Percentiles rank a stretch among this genome's conserved stretches.
These are phyloP conservation scores for Lagerstroemia speciosa DNA, from an alignment of 345 rosid species.

Conservation along the genomic window DNA sequence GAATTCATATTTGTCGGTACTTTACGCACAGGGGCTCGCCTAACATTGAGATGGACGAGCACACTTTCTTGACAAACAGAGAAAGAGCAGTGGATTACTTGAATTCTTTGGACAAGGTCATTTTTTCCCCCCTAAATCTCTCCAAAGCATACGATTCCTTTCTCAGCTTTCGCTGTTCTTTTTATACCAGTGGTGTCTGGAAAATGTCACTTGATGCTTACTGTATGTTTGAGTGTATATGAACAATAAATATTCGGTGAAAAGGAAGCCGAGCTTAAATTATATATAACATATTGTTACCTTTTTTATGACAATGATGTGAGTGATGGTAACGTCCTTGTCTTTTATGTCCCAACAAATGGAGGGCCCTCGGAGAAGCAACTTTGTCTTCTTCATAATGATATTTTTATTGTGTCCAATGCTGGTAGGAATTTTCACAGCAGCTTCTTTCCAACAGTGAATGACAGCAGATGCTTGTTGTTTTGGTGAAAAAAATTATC, in stretches of 20 bases:
- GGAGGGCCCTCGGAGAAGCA: conserved; percentile 18
- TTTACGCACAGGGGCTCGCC: conserved; percentile 67
- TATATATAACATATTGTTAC: not conserved
- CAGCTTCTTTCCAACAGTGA: conserved; percentile 6
- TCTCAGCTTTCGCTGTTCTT: no score
- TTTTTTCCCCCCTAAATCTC: not conserved
- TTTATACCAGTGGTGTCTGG: no score
- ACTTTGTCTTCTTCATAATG: conserved; percentile 15
- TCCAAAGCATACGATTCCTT: not conserved
- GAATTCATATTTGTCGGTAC: not conserved
- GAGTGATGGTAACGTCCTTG: conserved; percentile 16
- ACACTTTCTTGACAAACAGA: conserved; percentile 88
- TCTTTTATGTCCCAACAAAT: conserved; percentile 14
- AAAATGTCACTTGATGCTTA: no score
- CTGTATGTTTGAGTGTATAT: not conserved
- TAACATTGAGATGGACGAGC: conserved; percentile 97
- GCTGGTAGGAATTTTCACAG: conserved; percentile 3
- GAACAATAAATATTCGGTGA: not conserved
- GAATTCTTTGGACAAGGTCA: conserved; percentile 86
- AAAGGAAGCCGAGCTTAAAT: not conserved
- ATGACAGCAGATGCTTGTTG: not conserved
- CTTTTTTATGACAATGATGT: conserved; percentile 15
- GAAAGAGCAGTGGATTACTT: conserved; percentile 98
- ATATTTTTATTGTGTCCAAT: conserved; percentile 3
- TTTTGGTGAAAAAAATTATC: not conserved